Evolutionary conservation across 257 asterid genomes (phyloP).

Genomic region (Lavandula angustifolia): DNA sequence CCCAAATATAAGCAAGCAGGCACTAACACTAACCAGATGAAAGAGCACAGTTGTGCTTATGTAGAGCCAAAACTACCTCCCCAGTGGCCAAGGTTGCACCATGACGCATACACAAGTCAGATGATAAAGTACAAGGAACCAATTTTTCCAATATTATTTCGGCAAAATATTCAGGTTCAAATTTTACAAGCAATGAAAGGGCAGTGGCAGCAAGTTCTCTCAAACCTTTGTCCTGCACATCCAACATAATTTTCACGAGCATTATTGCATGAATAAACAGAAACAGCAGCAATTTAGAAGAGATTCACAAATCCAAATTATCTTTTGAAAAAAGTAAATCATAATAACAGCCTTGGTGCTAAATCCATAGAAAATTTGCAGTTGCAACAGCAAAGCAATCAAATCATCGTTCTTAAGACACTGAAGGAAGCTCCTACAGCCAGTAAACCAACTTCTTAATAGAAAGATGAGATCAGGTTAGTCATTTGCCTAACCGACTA

Average conservation of each 20-base stretch:
- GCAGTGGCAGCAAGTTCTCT: slow-evolving; percentile 95
- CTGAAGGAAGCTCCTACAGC: neutral
- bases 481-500: slow-evolving; percentile 8
- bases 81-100: slow-evolving; percentile 95
- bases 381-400: slow-evolving; percentile 8
- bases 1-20: slow-evolving; percentile 15
- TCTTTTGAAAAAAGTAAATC: slow-evolving; percentile 14
- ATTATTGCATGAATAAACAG: slow-evolving; percentile 28
- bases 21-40: slow-evolving; percentile 55
- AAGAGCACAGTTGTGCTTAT: slow-evolving; percentile 56
- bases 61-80: slow-evolving; percentile 80
- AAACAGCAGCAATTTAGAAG: slow-evolving; percentile 25
- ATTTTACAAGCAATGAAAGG: slow-evolving; percentile 78
- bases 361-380: slow-evolving; percentile 5
- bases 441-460: neutral
- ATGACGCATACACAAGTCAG: slow-evolving; percentile 96
- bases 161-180: slow-evolving; percentile 80
- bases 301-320: slow-evolving; percentile 20
- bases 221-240: slow-evolving; percentile 84
- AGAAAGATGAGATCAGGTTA: slow-evolving; percentile 16
- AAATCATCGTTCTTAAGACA: slow-evolving; percentile 10
- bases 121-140: slow-evolving; percentile 79
- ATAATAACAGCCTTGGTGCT: slow-evolving; percentile 4
- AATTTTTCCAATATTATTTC: slow-evolving; percentile 59
- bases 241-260: slow-evolving; percentile 32